A percentile compares a stretch with the other conserved stretches of the same genome.
These are phyloP conservation scores for Xerocomus potaroensis DNA, from an alignment of 768 basidiomycete genomes.

Conservation along the genomic window DNA sequence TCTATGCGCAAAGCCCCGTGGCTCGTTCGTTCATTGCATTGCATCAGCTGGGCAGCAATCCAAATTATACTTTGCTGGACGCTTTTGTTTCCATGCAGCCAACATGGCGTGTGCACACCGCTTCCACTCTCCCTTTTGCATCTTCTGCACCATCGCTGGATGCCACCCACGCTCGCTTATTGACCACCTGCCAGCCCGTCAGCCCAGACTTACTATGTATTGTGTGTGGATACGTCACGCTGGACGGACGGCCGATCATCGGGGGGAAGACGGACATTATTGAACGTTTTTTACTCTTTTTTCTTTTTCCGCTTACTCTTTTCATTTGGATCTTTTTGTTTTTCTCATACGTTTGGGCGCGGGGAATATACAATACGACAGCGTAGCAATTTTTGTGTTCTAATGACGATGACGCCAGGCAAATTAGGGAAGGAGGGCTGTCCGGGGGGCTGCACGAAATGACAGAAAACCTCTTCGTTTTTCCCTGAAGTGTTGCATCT, in stretches of 20 bases:
- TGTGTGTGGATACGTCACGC: slow-evolving; percentile 25
- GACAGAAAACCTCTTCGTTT: neutral
- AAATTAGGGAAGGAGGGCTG: slow-evolving; percentile 10
- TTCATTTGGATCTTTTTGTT: slow-evolving; percentile 12
- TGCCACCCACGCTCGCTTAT: slow-evolving; percentile 21
- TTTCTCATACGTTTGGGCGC: slow-evolving; percentile 13
- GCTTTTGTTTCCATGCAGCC: slow-evolving; percentile 16
- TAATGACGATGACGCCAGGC: slow-evolving; percentile 26
- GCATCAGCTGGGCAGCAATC: slow-evolving; percentile 18
- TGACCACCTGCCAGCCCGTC: slow-evolving; percentile 2
- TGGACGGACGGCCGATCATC: slow-evolving; percentile 19
- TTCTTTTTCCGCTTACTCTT: slow-evolving; percentile 5
- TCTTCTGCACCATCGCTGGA: slow-evolving; percentile 2
- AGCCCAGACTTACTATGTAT: slow-evolving; percentile 18
- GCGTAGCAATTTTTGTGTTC: slow-evolving; percentile 15
- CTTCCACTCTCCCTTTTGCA: slow-evolving; percentile 2
- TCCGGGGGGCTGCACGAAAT: slow-evolving; percentile 13
- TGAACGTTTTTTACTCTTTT: slow-evolving; percentile 19
- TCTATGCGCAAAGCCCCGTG: slow-evolving; percentile 15
- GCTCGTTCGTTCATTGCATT: slow-evolving; percentile 27
- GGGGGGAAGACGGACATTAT: slow-evolving; percentile 24
- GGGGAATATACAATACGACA: slow-evolving; percentile 30
- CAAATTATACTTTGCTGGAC: slow-evolving; percentile 23
- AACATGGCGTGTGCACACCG: slow-evolving; percentile 9
- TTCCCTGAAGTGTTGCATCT: neutral